Conservation (phyloP, 2,329 filamentous ascomycete species). For the Exophiala phaeomuriformis region DNA sequence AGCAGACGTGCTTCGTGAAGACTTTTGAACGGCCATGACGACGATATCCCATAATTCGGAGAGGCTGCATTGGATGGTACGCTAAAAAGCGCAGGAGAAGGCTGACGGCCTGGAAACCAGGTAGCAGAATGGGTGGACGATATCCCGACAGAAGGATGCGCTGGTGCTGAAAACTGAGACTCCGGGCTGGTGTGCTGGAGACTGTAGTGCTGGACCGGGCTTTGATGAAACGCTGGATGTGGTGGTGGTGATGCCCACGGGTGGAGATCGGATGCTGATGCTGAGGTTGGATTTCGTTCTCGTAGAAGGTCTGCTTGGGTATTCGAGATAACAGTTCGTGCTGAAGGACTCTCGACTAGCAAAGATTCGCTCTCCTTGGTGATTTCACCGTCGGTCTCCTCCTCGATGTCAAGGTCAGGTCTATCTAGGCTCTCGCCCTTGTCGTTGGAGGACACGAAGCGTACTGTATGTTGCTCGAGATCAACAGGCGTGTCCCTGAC, state of each 20-base stretch:
- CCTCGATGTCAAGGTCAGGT: background rate
- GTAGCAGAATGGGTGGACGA: conserved; percentile 1
- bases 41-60: conserved; percentile 2
- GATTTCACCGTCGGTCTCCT: background rate
- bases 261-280: background rate
- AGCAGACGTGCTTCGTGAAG: conserved; percentile 32
- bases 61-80: conserved; percentile 1
- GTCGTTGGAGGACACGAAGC: conserved; percentile 3
- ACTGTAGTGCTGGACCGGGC: background rate
- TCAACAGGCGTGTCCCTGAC: background rate
- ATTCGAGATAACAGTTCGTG: background rate
- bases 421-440: background rate
- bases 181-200: conserved; percentile 1
- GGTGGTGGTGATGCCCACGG: background rate
- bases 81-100: background rate
- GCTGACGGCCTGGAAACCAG: background rate
- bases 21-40: conserved; percentile 12
- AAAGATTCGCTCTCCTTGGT: background rate
- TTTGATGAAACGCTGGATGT: background rate
- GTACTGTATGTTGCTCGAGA: conserved; percentile 1
- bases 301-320: background rate
- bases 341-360: background rate
- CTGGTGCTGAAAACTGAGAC: conserved; percentile 1
- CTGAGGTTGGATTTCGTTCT: conserved; percentile 1
- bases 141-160: background rate